Evolutionary conservation across 2,329 filamentous ascomycete genomes (phyloP), one percentile per base, ranked within the genome.

Genomic region (Diaporthe nobilis): DNA sequence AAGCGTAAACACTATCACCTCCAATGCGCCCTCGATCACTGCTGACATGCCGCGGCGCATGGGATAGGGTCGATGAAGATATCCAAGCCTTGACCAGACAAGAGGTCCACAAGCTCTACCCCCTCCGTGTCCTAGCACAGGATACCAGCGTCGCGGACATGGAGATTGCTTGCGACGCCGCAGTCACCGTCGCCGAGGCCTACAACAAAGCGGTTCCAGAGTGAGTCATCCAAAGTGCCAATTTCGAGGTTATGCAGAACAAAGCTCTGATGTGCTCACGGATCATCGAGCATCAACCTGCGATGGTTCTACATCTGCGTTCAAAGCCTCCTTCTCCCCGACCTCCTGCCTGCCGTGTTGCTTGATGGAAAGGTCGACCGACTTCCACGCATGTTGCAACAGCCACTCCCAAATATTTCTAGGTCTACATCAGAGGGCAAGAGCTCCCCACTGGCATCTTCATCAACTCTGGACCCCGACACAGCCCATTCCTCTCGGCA

Each of bases 101-200:
- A 10, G 31, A 28, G 0, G 42, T 75, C n/a, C 10, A 72, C 10
- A 28, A 51, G 4, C 47, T 63, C 44, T 72, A 71, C 17, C 42
- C 28, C 4, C 73, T 75, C 3, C 73, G 73, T 8, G 15, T 13
- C 25, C 13, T 7, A 8, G 73, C 73, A n/a, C n/a, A 31, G 6
- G 73, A 75, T 28, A 47, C 49, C 34, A 34, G 44, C 4, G 67
- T 75, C 13, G 73, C 73, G 2, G 44, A 61, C 10, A n/a, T 75
- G 8, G 73, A 75, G 28, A 75, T 75, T 25, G 65, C 65, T 17
- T 75, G 73, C 57, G 65, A 75, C 31, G 73, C 73, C 9, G 73
- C 73, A 8, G 9, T 71, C 6, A 25, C 42, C 8, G 60, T 57
- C 25, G 65, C 67, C 1, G 67, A 75, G 17, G 49, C 20, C 10